Conservation (phyloP, 2,329 filamentous ascomycete genomes). For the Exserohilum rostratum region DNA sequence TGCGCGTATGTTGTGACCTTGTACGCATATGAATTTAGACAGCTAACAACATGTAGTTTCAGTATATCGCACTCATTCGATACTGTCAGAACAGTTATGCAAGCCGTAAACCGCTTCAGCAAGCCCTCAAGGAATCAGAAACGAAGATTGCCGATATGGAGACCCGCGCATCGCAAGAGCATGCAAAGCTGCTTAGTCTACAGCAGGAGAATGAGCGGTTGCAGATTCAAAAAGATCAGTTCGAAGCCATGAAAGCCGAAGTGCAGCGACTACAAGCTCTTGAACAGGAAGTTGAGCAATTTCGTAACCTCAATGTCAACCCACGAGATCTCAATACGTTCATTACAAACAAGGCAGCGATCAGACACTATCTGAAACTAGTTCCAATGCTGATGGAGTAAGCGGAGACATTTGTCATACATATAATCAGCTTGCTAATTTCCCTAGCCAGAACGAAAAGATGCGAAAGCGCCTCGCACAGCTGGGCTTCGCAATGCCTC, state of each 20-base stretch:
- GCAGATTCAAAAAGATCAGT: slow-evolving; percentile 12
- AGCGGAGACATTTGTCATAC: neutral
- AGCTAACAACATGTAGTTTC: slow-evolving; percentile 50
- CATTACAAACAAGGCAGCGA: slow-evolving; percentile 29
- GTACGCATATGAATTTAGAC: neutral
- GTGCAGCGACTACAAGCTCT: slow-evolving; percentile 25
- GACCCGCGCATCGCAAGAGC: slow-evolving; percentile 46
- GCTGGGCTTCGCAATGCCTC: slow-evolving; percentile 35
- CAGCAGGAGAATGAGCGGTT: slow-evolving; percentile 30
- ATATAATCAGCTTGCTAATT: slow-evolving; percentile 13
- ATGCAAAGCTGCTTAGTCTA: slow-evolving; percentile 36
- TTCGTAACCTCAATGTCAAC: slow-evolving; percentile 22
- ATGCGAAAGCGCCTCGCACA: slow-evolving; percentile 38
- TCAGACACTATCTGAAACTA: slow-evolving; percentile 36
- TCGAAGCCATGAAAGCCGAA: slow-evolving; percentile 18
- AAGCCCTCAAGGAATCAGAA: slow-evolving; percentile 23
- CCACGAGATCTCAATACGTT: slow-evolving; percentile 28
- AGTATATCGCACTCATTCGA: slow-evolving; percentile 48
- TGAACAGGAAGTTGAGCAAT: slow-evolving; percentile 27
- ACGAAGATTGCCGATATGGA: slow-evolving; percentile 33
- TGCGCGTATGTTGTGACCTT: slow-evolving; percentile 43
- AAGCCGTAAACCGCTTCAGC: slow-evolving; percentile 24
- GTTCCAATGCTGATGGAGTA: slow-evolving; percentile 38
- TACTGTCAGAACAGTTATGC: slow-evolving; percentile 34
- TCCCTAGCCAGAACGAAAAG: slow-evolving; percentile 34